A percentile compares a stretch with the other conserved stretches of the same genome.
Evolutionary conservation across 2,329 filamentous ascomycete species (phyloP).

Genomic region (Chrysosporium queenslandicum): DNA sequence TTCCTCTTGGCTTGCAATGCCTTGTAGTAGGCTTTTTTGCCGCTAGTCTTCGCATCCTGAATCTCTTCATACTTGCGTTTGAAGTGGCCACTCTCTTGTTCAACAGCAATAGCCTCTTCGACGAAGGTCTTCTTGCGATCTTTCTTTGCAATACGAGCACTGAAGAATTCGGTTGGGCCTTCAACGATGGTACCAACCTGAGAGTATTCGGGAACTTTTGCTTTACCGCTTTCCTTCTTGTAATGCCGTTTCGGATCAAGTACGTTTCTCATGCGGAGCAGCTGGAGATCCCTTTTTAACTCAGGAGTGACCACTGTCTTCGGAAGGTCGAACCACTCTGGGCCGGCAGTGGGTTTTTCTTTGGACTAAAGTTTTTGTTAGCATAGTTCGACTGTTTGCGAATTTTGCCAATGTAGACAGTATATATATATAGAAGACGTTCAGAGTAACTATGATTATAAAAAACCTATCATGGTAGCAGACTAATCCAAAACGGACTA

Average conservation of each 20-base stretch:
- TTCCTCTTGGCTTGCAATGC: constrained; percentile 54
- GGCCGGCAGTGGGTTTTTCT: constrained; percentile 60
- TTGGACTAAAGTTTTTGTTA: constrained; percentile 20
- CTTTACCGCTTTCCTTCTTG: constrained; percentile 70
- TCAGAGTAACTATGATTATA: constrained; percentile 65
- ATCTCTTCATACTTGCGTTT: constrained; percentile 81
- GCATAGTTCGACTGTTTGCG: constrained; percentile 2
- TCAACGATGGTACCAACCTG: constrained; percentile 83
- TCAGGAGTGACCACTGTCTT: constrained; percentile 74
- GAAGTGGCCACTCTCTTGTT: constrained; percentile 60
- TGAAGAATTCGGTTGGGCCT: constrained; percentile 80
- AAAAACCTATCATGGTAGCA: constrained; percentile 57
- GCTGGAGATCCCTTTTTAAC: constrained; percentile 77
- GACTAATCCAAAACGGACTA: constrained; percentile 70
- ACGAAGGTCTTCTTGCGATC: constrained; percentile 79
- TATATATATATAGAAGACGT: constrained; percentile 32
- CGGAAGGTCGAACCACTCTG: constrained; percentile 79
- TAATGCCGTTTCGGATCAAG: constrained; percentile 84
- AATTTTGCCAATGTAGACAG: constrained; percentile 3
- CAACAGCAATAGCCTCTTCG: constrained; percentile 66
- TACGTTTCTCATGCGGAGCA: constrained; percentile 79
- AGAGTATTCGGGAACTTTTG: constrained; percentile 66
- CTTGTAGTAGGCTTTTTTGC: constrained; percentile 84
- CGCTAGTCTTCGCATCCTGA: constrained; percentile 69
- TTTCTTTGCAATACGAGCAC: constrained; percentile 68